phyloP scores from a whole-genome alignment of 345 rosid species.

The Kernera saxatilis region DNA sequence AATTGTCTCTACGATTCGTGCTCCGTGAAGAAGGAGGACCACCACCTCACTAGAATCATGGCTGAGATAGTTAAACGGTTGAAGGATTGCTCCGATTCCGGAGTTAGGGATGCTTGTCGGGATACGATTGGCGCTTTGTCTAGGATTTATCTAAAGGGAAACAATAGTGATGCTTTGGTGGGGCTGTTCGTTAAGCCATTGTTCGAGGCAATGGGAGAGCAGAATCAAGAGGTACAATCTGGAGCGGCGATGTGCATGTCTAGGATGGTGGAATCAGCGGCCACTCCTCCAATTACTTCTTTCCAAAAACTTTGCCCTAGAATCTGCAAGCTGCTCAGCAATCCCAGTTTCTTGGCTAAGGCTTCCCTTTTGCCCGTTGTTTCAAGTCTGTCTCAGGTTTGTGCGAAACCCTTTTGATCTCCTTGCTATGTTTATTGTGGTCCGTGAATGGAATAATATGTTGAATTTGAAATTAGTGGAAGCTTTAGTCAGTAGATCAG shows the following conservation, averaged over 20 bases:
- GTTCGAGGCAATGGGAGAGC: constrained; percentile 97
- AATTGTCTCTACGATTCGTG: too few species aligned
- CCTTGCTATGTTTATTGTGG: not conserved
- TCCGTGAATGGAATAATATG: not conserved
- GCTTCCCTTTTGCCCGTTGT: constrained; percentile 78
- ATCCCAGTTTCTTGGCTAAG: constrained; percentile 74
- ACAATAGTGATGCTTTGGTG: too few species aligned
- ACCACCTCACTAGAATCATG: constrained; percentile 71
- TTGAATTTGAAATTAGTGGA: not conserved
- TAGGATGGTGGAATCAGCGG: constrained; percentile 78
- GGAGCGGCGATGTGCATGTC: constrained; percentile 92
- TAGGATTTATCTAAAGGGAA: constrained; percentile 57
- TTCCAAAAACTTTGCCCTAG: constrained; percentile 86
- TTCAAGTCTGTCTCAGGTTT: constrained; percentile 80
- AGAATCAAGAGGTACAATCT: constrained; percentile 81
- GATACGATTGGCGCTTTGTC: constrained; percentile 81
- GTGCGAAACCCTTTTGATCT: constrained; percentile 9
- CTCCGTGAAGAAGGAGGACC: too few species aligned
- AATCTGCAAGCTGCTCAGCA: constrained; percentile 84
- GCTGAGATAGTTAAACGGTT: constrained; percentile 67
- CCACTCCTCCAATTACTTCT: constrained; percentile 48
- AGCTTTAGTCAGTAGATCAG: not conserved
- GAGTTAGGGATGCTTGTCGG: constrained; percentile 88
- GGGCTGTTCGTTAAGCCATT: constrained; percentile 81
- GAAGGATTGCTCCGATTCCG: constrained; percentile 86